Evolutionary conservation across 495 filamentous ascomycete species (phyloP).

Genomic region (Xylaria bambusicola): DNA sequence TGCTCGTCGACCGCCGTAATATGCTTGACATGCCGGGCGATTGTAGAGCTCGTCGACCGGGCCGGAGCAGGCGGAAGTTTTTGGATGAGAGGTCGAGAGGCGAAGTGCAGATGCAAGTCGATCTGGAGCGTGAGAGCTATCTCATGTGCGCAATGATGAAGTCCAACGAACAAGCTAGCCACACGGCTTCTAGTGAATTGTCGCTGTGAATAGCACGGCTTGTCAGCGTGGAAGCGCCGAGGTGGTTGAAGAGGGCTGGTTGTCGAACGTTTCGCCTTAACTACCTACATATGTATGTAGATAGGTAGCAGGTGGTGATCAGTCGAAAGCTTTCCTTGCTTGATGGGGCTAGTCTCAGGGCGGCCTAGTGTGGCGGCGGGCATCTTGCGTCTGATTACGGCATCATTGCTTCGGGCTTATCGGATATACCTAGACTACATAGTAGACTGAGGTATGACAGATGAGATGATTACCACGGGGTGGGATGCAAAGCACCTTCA

Average conservation of each 20-base stretch:
- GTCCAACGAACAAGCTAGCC: neutral
- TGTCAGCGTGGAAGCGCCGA: neutral
- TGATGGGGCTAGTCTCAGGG: neutral
- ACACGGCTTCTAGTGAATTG: neutral
- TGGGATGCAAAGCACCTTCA: too few relatives aligned
- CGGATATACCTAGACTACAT: too few relatives aligned
- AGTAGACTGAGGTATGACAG: too few relatives aligned
- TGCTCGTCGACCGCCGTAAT: slow-evolving; percentile 64
- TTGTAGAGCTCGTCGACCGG: slow-evolving; percentile 18
- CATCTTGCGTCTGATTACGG: neutral
- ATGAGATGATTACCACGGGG: too few relatives aligned
- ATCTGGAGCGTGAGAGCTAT: slow-evolving; percentile 4
- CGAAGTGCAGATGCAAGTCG: neutral
- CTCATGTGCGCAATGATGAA: slow-evolving; percentile 9
- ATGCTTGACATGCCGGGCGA: slow-evolving; percentile 63
- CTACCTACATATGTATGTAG: neutral
- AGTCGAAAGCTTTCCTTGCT: slow-evolving; percentile 17
- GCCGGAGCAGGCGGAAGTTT: slow-evolving; percentile 16
- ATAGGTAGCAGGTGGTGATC: slow-evolving; percentile 17
- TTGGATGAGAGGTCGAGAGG: slow-evolving; percentile 15
- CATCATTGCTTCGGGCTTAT: neutral
- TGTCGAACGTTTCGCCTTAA: slow-evolving; percentile 9
- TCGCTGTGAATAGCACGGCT: neutral
- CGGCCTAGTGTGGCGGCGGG: neutral
- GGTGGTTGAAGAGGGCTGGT: neutral